Evolutionary conservation across 345 rosid genomes (phyloP).

Genomic region (sweet orange (Citrus sinensis)): DNA sequence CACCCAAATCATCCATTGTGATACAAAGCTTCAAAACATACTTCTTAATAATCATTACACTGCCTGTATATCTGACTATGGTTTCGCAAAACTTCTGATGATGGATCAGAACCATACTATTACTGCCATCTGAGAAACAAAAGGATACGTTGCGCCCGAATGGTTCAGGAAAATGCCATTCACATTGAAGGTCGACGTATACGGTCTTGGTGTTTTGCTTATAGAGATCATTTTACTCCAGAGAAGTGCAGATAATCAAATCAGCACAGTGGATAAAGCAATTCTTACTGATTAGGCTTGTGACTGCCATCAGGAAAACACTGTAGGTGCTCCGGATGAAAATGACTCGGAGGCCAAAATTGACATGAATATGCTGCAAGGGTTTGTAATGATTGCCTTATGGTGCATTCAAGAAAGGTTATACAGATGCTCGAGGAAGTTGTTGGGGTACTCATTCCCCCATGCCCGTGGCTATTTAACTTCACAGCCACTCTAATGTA

Average conservation of each 20-base stretch:
- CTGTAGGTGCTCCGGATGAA: constrained; percentile 24
- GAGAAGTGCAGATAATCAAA: background rate
- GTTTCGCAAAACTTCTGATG: constrained; percentile 35
- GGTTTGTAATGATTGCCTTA: constrained; percentile 32
- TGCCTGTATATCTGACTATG: constrained; percentile 30
- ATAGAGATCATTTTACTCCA: constrained; percentile 26
- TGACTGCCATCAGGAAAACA: constrained; percentile 36
- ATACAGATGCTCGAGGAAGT: background rate
- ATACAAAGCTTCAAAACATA: constrained; percentile 24
- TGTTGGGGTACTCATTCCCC: background rate
- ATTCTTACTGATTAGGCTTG: constrained; percentile 39
- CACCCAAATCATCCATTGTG: constrained; percentile 27
- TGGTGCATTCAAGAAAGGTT: constrained; percentile 25
- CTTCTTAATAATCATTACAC: constrained; percentile 23
- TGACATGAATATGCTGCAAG: constrained; percentile 13
- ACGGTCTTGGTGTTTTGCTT: constrained; percentile 26
- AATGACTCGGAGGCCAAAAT: constrained; percentile 14
- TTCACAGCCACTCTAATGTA: background rate
- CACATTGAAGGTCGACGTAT: constrained; percentile 23
- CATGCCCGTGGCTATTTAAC: background rate
- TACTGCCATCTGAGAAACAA: constrained; percentile 27
- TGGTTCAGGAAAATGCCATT: constrained; percentile 24
- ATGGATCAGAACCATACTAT: constrained; percentile 16
- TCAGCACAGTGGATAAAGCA: constrained; percentile 27
- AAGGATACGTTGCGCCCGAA: constrained; percentile 33